phyloP scores from a whole-genome alignment of 2,329 filamentous ascomycete genomes.

The Cercospora canescens region DNA sequence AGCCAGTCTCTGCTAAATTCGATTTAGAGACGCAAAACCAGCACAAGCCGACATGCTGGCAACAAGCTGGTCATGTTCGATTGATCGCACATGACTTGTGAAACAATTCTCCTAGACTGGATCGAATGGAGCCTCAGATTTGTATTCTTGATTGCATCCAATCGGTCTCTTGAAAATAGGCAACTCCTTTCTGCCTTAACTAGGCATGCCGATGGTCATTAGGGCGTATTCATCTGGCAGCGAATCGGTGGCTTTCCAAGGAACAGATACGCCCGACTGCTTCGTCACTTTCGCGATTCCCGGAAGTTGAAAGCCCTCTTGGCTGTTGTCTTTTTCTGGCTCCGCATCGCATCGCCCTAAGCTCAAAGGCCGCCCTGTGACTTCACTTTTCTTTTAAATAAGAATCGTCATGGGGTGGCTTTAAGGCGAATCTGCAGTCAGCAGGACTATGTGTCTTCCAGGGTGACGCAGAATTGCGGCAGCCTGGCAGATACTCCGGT shows the following conservation, averaged over 20 bases:
- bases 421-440: not conserved
- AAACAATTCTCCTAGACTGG: not conserved
- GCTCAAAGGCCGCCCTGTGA: not conserved
- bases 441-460: not conserved
- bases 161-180: not conserved
- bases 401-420: not conserved
- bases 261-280: not conserved
- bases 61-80: not conserved
- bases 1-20: too few relatives aligned
- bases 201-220: not conserved
- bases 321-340: not conserved
- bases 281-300: not conserved
- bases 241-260: not conserved
- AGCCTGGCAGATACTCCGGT: not conserved
- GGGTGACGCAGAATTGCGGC: not conserved
- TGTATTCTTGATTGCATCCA: not conserved
- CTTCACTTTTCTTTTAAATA: not conserved
- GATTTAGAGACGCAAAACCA: too few relatives aligned
- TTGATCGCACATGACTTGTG: not conserved
- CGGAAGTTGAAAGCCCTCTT: not conserved
- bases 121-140: not conserved
- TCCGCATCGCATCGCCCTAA: not conserved
- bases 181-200: not conserved
- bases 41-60: too few relatives aligned
- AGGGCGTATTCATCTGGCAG: not conserved